Base-by-base conservation (phyloP, 306 rosid genomes). In the Dryas alaskensis region DNA sequence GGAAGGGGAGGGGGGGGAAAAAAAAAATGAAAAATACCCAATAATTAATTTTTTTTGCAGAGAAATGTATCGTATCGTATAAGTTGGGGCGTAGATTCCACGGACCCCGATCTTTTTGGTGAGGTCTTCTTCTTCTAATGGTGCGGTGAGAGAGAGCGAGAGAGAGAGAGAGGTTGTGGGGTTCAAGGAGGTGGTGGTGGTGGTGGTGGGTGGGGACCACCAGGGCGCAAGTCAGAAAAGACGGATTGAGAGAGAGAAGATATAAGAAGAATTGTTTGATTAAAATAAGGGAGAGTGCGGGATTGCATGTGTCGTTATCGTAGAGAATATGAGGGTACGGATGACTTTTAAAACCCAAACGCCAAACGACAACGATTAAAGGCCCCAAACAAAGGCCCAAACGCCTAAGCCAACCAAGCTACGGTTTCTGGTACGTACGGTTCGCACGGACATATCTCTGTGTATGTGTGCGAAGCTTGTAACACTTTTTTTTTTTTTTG, bases 241-340 rank as follows among this genome's bases (percentile, higher is more conserved):
- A 78, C 81, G 76, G 86, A 55, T 43, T 17, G 1, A 17, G 46
- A 37, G 48, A 54, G 61, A 25, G 64, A 5, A 47, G 10, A 43
- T 62, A 48, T 4, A 47, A 4, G 61, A 4, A 43, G 76, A 40
- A 40, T 37, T 52, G 8, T 46, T n/a, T 40, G 16, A 17, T 68
- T 42, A 27, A 67, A 48, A 25, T 27, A 44, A 49, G 17, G n/a
- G 9, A 12, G n/a, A 45, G 22, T 39, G 68, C 54, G 37, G 75
- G 83, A 85, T 68, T 79, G 59, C 80, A 69, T 68, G 85, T 76
- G 93, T 88, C 90, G 31, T 70, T 31, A 40, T 87, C 81, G 46
- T 12, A 55, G 64, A 55, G 81, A 84, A 82, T 77, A 82, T 74
- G 77, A 76, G 72, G 42, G 53, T 67, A 67, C 58, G 49, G 58